phyloP scores from a whole-genome alignment of 768 basidiomycete species.

The Myochromella boudieri region DNA sequence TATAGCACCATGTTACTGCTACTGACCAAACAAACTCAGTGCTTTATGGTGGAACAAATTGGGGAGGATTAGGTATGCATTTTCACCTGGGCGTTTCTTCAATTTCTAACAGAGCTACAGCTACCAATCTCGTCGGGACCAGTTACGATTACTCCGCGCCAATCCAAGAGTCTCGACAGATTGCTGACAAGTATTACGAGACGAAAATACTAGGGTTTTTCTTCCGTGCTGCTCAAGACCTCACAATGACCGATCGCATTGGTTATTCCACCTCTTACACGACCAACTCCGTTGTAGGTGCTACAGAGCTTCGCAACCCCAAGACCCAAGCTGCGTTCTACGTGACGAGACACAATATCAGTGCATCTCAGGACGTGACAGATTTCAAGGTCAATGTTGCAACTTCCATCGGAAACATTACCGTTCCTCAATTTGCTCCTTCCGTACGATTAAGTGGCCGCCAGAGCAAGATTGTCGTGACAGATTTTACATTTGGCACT shows the following conservation, averaged over 20 bases:
- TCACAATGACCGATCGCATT: slow-evolving; percentile 11
- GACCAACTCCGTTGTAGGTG: slow-evolving; percentile 1
- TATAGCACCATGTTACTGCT: too few species aligned
- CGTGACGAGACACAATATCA: slow-evolving; percentile 4
- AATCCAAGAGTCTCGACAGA: slow-evolving; percentile 10
- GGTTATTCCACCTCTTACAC: slow-evolving; percentile 7
- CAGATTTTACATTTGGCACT: slow-evolving; percentile 2
- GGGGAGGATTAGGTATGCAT: slow-evolving; percentile 8
- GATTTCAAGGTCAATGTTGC: slow-evolving; percentile 9
- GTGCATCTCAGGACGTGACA: slow-evolving; percentile 5
- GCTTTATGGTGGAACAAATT: slow-evolving; percentile 11
- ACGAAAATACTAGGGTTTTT: slow-evolving; percentile 8
- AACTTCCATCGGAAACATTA: slow-evolving; percentile 7
- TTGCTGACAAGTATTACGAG: slow-evolving; percentile 10
- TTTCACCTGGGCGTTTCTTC: neutral
- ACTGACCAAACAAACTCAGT: neutral
- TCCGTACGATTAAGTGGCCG: slow-evolving; percentile 6
- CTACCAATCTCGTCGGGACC: slow-evolving; percentile 8
- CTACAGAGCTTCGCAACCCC: slow-evolving; percentile 11
- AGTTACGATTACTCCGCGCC: slow-evolving; percentile 13
- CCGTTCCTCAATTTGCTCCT: slow-evolving; percentile 7
- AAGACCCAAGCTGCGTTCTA: slow-evolving; percentile 4
- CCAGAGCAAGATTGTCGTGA: slow-evolving; percentile 11
- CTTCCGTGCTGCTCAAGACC: slow-evolving; percentile 11
- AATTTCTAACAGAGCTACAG: neutral